Evolutionary conservation across 495 filamentous ascomycete genomes (phyloP).

Genomic region (Hypoxylon lienhwacheense): DNA sequence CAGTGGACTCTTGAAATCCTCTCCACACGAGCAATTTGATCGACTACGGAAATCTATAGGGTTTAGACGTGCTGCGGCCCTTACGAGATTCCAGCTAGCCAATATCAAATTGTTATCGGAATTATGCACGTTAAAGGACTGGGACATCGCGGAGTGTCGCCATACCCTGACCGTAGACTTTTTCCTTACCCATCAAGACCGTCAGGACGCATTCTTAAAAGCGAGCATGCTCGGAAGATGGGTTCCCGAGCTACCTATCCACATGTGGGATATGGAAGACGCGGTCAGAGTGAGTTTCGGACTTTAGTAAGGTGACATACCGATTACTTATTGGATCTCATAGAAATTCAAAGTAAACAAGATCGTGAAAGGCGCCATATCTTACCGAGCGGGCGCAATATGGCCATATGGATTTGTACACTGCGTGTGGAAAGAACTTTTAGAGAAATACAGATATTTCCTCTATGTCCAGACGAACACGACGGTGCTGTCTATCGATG

Average conservation of each 20-base stretch:
- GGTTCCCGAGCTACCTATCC: constrained; percentile 40
- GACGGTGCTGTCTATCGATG: constrained; percentile 22
- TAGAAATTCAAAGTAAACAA: constrained; percentile 35
- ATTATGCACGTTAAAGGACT: constrained; percentile 32
- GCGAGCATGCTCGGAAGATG: constrained; percentile 37
- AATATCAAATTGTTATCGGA: constrained; percentile 36
- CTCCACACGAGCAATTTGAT: constrained; percentile 40
- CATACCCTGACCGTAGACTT: constrained; percentile 45
- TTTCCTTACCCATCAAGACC: constrained; percentile 40
- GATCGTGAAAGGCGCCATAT: constrained; percentile 40
- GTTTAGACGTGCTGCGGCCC: constrained; percentile 7
- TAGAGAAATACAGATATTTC: constrained; percentile 22
- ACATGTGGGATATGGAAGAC: constrained; percentile 32
- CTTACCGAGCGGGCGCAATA: constrained; percentile 43
- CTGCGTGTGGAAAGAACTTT: constrained; percentile 43
- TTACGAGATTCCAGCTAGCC: constrained; percentile 42
- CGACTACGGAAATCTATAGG: neutral
- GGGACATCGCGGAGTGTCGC: constrained; percentile 35
- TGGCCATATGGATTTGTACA: constrained; percentile 52
- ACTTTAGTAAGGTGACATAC: neutral
- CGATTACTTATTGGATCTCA: neutral
- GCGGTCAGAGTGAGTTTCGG: constrained; percentile 35
- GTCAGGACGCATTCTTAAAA: constrained; percentile 40
- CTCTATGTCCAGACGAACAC: constrained; percentile 49
- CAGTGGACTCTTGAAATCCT: constrained; percentile 48